These are phyloP conservation scores for Colletotrichum echinochloae DNA, from an alignment of 2,329 filamentous ascomycete species.

Conservation along the genomic window DNA sequence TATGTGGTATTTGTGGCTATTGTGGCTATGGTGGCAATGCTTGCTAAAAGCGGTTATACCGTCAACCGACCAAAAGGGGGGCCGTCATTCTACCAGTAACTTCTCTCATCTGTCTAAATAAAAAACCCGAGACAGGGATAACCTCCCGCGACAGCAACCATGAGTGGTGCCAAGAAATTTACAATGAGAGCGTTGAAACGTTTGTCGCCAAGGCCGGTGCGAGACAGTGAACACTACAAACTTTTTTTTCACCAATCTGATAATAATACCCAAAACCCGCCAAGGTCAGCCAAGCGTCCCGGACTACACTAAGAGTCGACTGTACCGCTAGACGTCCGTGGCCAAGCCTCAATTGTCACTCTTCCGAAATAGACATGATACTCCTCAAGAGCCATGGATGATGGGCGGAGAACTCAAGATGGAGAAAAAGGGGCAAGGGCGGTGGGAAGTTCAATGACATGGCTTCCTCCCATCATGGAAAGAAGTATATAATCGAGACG, in stretches of 20 bases:
- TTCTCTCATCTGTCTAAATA: slow-evolving; percentile 20
- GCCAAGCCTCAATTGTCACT: slow-evolving; percentile 17
- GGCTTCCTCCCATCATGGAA: neutral
- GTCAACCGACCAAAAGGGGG: too few relatives aligned
- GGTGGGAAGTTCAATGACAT: neutral
- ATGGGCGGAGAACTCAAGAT: neutral
- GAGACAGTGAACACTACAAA: slow-evolving; percentile 18
- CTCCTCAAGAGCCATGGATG: slow-evolving; percentile 1
- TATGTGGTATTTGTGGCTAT: too few relatives aligned
- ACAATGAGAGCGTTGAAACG: slow-evolving; percentile 31
- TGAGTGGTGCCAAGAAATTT: slow-evolving; percentile 23
- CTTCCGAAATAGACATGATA: slow-evolving; percentile 28
- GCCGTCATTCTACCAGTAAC: too few relatives aligned
- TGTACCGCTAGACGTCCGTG: slow-evolving; percentile 22
- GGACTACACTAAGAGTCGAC: slow-evolving; percentile 29
- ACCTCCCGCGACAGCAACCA: slow-evolving; percentile 12
- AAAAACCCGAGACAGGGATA: slow-evolving; percentile 30
- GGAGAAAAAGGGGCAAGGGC: neutral
- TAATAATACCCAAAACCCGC: slow-evolving; percentile 36
- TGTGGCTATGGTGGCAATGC: too few relatives aligned
- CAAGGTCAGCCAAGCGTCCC: slow-evolving; percentile 35
- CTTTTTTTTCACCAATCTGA: slow-evolving; percentile 21
- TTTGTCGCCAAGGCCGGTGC: slow-evolving; percentile 31
- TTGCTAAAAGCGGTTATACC: too few relatives aligned
- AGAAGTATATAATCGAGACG: slow-evolving; percentile 28